Percentiles rank a stretch among this genome's conserved stretches.
Evolutionary conservation across 305 asterid species (phyloP).

Genomic region (Fraxinus latifolia): DNA sequence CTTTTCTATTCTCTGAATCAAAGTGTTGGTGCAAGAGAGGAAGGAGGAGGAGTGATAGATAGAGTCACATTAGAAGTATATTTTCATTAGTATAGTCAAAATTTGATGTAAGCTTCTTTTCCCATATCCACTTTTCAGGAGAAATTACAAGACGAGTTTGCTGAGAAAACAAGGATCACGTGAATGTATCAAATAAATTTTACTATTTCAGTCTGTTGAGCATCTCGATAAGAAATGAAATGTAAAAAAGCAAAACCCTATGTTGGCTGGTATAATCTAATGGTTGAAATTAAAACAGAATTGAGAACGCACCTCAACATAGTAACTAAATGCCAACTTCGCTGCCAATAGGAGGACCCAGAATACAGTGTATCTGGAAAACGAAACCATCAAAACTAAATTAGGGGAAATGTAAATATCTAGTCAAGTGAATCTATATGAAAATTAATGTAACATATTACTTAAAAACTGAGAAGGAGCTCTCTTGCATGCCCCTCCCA

Average conservation of each 20-base stretch:
- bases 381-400: conserved; percentile 24
- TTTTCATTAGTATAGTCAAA: not conserved
- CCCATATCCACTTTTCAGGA: not conserved
- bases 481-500: conserved; percentile 99
- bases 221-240: not conserved
- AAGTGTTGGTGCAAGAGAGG: not conserved
- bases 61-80: not conserved
- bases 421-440: conserved; percentile 22
- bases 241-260: not conserved
- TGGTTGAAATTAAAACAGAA: conserved; percentile 13
- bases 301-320: conserved; percentile 59
- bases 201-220: not conserved
- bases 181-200: not conserved
- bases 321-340: conserved; percentile 87
- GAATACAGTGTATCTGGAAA: conserved; percentile 70
- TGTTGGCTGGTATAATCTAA: not conserved
- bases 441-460: conserved; percentile 32
- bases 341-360: conserved; percentile 94
- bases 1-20: not conserved
- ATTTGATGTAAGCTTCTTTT: not conserved
- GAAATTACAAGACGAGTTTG: not conserved
- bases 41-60: not conserved
- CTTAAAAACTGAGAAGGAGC: conserved; percentile 81
- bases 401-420: conserved; percentile 11
- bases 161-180: not conserved